Evolutionary conservation across 352 stramenopile species (phyloP).

Genomic region (Phytopythium oedochilum): DNA sequence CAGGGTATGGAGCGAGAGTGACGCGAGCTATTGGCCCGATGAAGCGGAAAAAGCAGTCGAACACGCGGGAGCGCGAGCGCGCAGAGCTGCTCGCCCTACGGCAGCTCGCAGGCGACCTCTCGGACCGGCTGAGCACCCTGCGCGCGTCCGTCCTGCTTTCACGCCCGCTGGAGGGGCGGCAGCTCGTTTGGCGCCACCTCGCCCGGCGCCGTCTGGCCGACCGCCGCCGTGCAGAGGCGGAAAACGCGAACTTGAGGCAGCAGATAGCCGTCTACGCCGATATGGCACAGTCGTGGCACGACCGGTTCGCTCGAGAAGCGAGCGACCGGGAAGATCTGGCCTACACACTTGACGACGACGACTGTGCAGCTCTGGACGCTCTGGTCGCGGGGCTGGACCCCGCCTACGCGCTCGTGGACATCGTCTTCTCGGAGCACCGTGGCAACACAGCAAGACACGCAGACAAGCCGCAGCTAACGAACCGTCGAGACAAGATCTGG

Average conservation of each 20-base stretch:
- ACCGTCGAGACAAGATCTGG: neutral
- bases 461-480: too few relatives aligned
- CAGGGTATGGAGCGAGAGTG: too few relatives aligned
- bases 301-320: neutral
- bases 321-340: neutral
- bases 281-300: conserved; percentile 1
- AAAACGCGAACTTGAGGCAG: conserved; percentile 15
- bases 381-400: conserved; percentile 16
- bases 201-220: conserved; percentile 13
- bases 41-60: conserved; percentile 13
- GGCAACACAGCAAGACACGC: conserved; percentile 6
- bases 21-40: neutral
- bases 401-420: conserved; percentile 14
- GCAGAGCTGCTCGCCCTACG: conserved; percentile 22
- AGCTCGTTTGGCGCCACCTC: conserved; percentile 21
- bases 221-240: conserved; percentile 12
- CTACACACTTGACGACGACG: conserved; percentile 15
- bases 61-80: conserved; percentile 22
- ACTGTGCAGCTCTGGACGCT: conserved; percentile 18
- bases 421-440: conserved; percentile 13
- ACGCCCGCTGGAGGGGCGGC: neutral
- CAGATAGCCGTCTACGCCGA: conserved; percentile 9
- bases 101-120: conserved; percentile 13
- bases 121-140: conserved; percentile 10
- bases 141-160: neutral